phyloP scores from a whole-genome alignment of 306 rosid genomes.

The Malus sieversii region DNA sequence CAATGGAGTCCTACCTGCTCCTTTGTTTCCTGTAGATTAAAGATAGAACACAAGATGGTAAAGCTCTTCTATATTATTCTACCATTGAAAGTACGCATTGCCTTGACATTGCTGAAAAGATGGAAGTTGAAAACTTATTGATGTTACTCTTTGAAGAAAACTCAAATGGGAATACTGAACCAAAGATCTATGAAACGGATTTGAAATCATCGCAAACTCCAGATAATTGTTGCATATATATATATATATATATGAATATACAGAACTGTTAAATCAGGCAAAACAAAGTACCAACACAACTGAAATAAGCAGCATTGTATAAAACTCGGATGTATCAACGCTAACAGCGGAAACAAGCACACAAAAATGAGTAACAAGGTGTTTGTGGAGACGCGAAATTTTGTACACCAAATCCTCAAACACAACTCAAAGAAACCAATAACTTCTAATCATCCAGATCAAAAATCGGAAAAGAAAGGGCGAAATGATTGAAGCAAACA shows the following conservation, averaged over 20 bases:
- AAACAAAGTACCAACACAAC: too few relatives aligned
- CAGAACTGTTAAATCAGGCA: too few relatives aligned
- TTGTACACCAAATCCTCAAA: background rate
- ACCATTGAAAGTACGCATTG: background rate
- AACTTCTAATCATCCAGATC: background rate
- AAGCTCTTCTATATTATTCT: background rate
- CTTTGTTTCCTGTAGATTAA: constrained; percentile 36
- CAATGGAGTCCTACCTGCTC: constrained; percentile 47
- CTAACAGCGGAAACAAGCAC: background rate
- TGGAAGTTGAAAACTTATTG: background rate
- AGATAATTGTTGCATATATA: too few relatives aligned
- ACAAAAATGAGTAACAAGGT: background rate
- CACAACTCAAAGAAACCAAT: background rate
- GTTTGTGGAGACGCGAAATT: background rate
- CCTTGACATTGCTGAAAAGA: background rate
- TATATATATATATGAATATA: too few relatives aligned
- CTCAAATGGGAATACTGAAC: too few relatives aligned
- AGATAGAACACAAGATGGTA: background rate
- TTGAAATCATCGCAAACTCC: background rate
- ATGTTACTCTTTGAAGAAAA: background rate
- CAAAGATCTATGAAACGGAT: too few relatives aligned
- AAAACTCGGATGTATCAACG: background rate
- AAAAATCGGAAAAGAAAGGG: background rate
- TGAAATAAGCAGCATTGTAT: too few relatives aligned
- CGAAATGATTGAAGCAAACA: background rate